A percentile compares a stretch with the other conserved stretches of the same genome.
Evolutionary conservation across 2,329 filamentous ascomycete species (phyloP).

Genomic region (Curvularia sp.): DNA sequence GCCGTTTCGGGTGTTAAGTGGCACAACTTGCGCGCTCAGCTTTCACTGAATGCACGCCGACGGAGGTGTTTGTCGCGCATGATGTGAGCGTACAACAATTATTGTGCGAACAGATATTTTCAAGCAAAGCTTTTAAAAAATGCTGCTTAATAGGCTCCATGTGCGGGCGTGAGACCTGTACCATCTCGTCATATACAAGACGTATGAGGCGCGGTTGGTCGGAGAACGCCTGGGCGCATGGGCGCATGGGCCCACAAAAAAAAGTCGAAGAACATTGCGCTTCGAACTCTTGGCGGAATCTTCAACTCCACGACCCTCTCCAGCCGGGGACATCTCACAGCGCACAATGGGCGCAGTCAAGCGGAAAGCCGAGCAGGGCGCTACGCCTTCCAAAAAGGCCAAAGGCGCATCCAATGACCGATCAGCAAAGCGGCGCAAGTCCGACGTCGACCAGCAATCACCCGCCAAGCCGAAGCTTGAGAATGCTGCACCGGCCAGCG

Average conservation of each 20-base stretch:
- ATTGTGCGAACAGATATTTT: too few relatives aligned
- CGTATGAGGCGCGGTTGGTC: constrained; percentile 16
- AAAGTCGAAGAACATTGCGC: constrained; percentile 19
- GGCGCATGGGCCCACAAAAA: constrained; percentile 17
- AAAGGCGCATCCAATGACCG: constrained; percentile 39
- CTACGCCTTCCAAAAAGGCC: constrained; percentile 40
- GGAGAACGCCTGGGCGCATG: constrained; percentile 11
- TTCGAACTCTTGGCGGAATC: constrained; percentile 31
- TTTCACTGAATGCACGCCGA: background rate
- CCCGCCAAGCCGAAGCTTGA: constrained; percentile 41
- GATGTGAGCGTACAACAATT: too few relatives aligned
- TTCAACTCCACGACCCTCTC: constrained; percentile 16
- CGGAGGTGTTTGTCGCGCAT: too few relatives aligned
- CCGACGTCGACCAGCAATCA: constrained; percentile 39
- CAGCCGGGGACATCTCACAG: constrained; percentile 5
- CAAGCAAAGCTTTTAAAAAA: background rate
- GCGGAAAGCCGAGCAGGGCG: constrained; percentile 53
- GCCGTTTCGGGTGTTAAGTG: constrained; percentile 11
- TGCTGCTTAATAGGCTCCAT: background rate
- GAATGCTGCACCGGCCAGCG: constrained; percentile 47
- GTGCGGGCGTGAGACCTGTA: background rate
- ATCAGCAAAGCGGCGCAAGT: constrained; percentile 49
- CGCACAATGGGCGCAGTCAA: constrained; percentile 55
- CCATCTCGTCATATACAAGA: constrained; percentile 8
- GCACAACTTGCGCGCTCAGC: constrained; percentile 1